A percentile compares a stretch with the other conserved stretches of the same genome.
phyloP scores from a whole-genome alignment of 495 filamentous ascomycete species.

The Daldinia grandis region DNA sequence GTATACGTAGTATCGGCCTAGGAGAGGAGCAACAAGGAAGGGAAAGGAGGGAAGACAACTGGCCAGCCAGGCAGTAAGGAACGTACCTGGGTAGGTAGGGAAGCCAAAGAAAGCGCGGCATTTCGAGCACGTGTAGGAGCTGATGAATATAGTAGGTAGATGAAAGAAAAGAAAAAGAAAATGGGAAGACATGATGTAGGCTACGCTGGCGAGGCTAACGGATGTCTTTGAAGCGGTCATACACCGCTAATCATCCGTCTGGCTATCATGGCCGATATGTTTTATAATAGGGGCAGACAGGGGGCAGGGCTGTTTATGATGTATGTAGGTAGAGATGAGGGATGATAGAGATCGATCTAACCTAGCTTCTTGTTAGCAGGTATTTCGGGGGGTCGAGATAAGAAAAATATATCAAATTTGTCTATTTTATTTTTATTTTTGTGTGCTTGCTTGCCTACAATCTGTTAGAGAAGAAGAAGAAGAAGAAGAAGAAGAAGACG shows the following conservation, averaged over 20 bases:
- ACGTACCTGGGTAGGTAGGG: neutral
- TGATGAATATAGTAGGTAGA: slow-evolving; percentile 16
- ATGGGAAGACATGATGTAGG: neutral
- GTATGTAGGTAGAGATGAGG: neutral
- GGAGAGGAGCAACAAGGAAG: neutral
- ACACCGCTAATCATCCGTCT: slow-evolving; percentile 36
- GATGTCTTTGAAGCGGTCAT: slow-evolving; percentile 3
- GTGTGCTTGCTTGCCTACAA: neutral
- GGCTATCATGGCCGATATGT: slow-evolving; percentile 15
- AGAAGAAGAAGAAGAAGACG: too few species aligned
- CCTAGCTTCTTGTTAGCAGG: neutral
- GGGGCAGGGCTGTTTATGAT: neutral
- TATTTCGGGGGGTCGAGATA: neutral
- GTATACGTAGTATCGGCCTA: neutral
- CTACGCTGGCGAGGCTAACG: slow-evolving; percentile 5
- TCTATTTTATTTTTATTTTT: neutral
- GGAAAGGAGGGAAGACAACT: neutral
- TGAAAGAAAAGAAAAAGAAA: neutral
- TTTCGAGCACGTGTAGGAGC: slow-evolving; percentile 18
- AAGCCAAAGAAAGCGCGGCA: slow-evolving; percentile 20
- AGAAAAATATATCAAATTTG: neutral
- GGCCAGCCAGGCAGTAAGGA: neutral
- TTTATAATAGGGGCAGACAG: slow-evolving; percentile 5
- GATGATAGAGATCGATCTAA: slow-evolving; percentile 1
- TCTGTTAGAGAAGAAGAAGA: neutral